phyloP scores from a whole-genome alignment of 2,329 filamentous ascomycete genomes.

The Calonectria pseudoturangicola region DNA sequence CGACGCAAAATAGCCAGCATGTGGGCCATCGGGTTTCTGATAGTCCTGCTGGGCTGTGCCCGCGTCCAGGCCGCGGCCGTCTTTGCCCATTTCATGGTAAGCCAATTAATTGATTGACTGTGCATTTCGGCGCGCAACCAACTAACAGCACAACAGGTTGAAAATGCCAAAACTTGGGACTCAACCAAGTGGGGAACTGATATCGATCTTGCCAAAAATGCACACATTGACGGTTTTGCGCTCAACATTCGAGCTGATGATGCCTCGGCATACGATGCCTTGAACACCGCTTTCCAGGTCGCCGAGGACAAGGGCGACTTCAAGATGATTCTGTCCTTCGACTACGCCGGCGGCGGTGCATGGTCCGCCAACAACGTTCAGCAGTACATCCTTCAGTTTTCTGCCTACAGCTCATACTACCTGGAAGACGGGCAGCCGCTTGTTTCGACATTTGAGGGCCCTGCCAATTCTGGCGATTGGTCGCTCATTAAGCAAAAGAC shows the following conservation, averaged over 20 bases:
- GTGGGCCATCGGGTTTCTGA: conserved; percentile 21
- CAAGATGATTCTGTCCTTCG: conserved; percentile 14
- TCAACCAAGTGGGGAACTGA: conserved; percentile 19
- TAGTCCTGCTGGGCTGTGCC: conserved; percentile 26
- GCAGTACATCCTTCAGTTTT: conserved; percentile 28
- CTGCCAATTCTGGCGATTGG: conserved; percentile 30
- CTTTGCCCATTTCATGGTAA: conserved; percentile 27
- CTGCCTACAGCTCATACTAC: conserved; percentile 24
- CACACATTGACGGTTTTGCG: conserved; percentile 22
- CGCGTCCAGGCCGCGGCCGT: conserved; percentile 23
- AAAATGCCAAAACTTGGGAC: conserved; percentile 31
- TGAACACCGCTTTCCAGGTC: conserved; percentile 17
- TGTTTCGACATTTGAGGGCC: conserved; percentile 36
- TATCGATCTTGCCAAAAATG: conserved; percentile 16
- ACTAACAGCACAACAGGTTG: conserved; percentile 4
- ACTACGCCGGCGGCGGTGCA: conserved; percentile 11
- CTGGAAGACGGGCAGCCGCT: conserved; percentile 23
- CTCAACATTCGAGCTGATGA: conserved; percentile 26
- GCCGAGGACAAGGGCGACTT: conserved; percentile 7
- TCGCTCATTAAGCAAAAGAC: conserved; percentile 21
- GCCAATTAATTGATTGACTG: not conserved
- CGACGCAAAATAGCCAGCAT: conserved; percentile 7
- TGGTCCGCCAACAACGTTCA: conserved; percentile 19
- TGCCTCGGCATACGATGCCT: conserved; percentile 6
- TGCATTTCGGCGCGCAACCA: not conserved